Percentiles rank a stretch among this genome's conserved stretches.
These are phyloP conservation scores for Circinella umbellata DNA, from an alignment of 371 early-diverging fungal genomes.

Conservation along the genomic window DNA sequence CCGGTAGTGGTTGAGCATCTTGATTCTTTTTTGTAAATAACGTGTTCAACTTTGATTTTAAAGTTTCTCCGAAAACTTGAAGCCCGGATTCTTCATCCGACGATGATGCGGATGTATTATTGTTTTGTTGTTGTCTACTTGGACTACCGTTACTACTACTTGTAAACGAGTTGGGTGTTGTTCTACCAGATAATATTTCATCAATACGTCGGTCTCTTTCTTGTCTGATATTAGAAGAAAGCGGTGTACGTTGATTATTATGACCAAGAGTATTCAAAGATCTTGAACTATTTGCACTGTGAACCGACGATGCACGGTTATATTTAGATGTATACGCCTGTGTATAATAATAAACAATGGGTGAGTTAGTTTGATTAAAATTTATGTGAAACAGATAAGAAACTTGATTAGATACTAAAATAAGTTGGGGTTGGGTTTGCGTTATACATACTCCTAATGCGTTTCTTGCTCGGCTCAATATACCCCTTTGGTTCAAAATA, in stretches of 20 bases:
- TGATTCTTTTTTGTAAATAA: constrained; percentile 27
- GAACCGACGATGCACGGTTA: constrained; percentile 22
- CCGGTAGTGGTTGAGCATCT: constrained; percentile 1
- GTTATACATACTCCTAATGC: constrained; percentile 8
- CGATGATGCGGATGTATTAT: not conserved
- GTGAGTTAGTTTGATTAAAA: not conserved
- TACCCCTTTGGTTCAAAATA: constrained; percentile 20
- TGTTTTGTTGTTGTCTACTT: constrained; percentile 1
- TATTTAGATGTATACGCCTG: constrained; percentile 43
- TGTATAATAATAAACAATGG: not conserved
- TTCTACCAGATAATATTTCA: constrained; percentile 39
- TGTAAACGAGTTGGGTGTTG: constrained; percentile 14
- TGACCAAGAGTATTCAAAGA: constrained; percentile 5
- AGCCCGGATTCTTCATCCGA: constrained; percentile 20
- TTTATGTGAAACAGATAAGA: not conserved
- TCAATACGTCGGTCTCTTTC: constrained; percentile 46
- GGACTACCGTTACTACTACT: constrained; percentile 9
- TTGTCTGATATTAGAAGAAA: constrained; percentile 23
- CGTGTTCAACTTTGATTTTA: constrained; percentile 34
- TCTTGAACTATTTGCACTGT: constrained; percentile 9
- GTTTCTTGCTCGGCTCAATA: constrained; percentile 31
- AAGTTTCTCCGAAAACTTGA: constrained; percentile 31
- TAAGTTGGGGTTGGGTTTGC: no score
- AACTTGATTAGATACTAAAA: not conserved
- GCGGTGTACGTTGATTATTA: constrained; percentile 4